Conservation (phyloP, 495 filamentous ascomycete species). For the Penicillium mononematosum region DNA sequence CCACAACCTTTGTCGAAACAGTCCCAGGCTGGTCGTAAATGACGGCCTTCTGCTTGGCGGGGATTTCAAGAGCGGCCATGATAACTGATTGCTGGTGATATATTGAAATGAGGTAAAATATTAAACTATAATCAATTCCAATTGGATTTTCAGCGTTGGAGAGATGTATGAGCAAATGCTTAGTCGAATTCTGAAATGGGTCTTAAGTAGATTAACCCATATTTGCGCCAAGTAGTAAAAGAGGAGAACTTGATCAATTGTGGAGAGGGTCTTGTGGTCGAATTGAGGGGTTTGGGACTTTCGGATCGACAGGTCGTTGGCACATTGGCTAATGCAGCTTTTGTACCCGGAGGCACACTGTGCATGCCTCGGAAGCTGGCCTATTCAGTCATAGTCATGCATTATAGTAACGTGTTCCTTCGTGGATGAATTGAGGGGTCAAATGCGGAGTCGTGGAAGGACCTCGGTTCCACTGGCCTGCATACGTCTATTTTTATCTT, state of each 20-base stretch:
- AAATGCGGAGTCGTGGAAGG: neutral
- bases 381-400: neutral
- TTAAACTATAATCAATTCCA: neutral
- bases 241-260: neutral
- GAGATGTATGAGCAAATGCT: neutral
- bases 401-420: neutral
- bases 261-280: neutral
- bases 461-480: neutral
- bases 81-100: neutral
- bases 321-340: neutral
- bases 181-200: neutral
- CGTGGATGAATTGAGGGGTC: neutral
- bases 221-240: neutral
- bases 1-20: slow-evolving; percentile 65
- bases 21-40: slow-evolving; percentile 69
- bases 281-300: neutral
- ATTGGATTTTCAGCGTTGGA: neutral
- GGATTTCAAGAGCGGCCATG: slow-evolving; percentile 45
- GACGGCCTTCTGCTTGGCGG: slow-evolving; percentile 64
- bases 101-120: neutral
- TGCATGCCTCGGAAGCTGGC: neutral
- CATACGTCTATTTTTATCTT: neutral
- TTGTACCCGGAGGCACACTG: neutral
- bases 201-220: neutral
- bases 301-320: neutral